Evolutionary conservation across 352 stramenopile species (phyloP), one percentile per base, ranked within the genome.

Genomic region (Globisporangium canariense): DNA sequence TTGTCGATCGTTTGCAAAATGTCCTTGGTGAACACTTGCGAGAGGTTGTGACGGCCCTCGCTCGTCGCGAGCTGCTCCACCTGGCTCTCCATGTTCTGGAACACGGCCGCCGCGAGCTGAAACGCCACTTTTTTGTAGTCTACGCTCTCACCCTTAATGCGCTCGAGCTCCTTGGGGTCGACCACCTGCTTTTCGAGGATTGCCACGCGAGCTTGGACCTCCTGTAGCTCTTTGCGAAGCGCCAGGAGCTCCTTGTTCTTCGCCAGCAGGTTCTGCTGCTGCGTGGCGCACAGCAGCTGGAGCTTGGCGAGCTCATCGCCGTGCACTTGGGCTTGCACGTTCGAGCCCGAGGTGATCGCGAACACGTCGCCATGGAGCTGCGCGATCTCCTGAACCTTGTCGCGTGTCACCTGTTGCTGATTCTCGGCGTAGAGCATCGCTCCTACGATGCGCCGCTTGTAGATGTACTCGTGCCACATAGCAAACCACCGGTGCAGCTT

Each of bases 81-180:
- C 58, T 90, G 77, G 0, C 61, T 71, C 62, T 91, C 82, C 62
- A 89, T 76, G 36, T 65, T 66, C 38, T 87, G 73, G 0, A 76
- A 81, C 28, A 84, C 53, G 13, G 69, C 71, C 4, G 43, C 67
- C 6, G 78, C 72, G 13, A 93, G 73, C 60, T 89, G 80, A 57
- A 90, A 89, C 6, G 74, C 74, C 25, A 86, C 79, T 57, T 88
- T 87, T 71, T 91, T 90, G 70, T 88, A 85, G 58, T 91, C 81
- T 8, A 66, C 72, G 40, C 73, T 78, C 57, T 93, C 82, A 14
- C 67, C 67, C 22, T 76, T 70, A 61, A 93, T 65, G n/a, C 71
- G 65, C 55, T 84, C 79, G 51, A 93, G 63, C 49, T 91, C 80
- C 9, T 66, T 66, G 2, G 78, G 77, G 25, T 89, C 77, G 9